These are phyloP conservation scores for Leccinellum rugosiceps DNA, from an alignment of 768 basidiomycete species.

Conservation along the genomic window DNA sequence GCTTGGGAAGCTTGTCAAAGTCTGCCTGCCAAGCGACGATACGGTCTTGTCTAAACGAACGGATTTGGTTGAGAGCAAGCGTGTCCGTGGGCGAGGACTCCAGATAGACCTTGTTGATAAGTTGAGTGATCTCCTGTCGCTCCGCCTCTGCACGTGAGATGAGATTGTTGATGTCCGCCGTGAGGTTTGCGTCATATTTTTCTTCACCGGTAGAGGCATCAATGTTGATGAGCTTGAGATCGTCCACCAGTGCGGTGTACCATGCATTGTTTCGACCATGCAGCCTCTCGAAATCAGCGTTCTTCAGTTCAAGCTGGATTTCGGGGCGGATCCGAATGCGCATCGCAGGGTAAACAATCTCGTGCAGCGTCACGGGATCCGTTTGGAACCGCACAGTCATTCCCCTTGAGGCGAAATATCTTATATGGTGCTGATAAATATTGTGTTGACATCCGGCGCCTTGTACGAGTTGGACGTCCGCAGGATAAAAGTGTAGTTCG, in stretches of 20 bases:
- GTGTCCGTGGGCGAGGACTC: slow-evolving; percentile 82
- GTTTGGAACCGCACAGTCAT: slow-evolving; percentile 89
- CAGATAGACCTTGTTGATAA: slow-evolving; percentile 78
- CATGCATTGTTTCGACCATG: slow-evolving; percentile 68
- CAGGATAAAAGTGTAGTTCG: slow-evolving; percentile 93
- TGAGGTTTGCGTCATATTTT: slow-evolving; percentile 59
- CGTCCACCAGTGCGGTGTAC: slow-evolving; percentile 74
- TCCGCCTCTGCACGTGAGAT: slow-evolving; percentile 74
- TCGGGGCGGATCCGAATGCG: slow-evolving; percentile 84
- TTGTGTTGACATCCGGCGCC: slow-evolving; percentile 93
- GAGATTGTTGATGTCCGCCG: slow-evolving; percentile 60
- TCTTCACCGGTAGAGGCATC: slow-evolving; percentile 81
- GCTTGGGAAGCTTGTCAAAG: slow-evolving; percentile 81
- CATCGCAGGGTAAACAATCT: slow-evolving; percentile 87
- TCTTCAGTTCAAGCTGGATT: slow-evolving; percentile 85
- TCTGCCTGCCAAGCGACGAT: slow-evolving; percentile 97
- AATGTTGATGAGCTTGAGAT: slow-evolving; percentile 71
- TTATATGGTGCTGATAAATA: slow-evolving; percentile 87
- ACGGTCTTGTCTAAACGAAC: slow-evolving; percentile 85
- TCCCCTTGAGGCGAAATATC: slow-evolving; percentile 82
- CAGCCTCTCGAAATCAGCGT: slow-evolving; percentile 80
- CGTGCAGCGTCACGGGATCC: slow-evolving; percentile 77
- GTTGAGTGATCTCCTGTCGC: slow-evolving; percentile 62
- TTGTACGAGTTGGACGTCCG: slow-evolving; percentile 78
- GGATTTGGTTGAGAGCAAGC: slow-evolving; percentile 80